Conservation (phyloP, 768 basidiomycete genomes). For the Leccinum disarticulatum region DNA sequence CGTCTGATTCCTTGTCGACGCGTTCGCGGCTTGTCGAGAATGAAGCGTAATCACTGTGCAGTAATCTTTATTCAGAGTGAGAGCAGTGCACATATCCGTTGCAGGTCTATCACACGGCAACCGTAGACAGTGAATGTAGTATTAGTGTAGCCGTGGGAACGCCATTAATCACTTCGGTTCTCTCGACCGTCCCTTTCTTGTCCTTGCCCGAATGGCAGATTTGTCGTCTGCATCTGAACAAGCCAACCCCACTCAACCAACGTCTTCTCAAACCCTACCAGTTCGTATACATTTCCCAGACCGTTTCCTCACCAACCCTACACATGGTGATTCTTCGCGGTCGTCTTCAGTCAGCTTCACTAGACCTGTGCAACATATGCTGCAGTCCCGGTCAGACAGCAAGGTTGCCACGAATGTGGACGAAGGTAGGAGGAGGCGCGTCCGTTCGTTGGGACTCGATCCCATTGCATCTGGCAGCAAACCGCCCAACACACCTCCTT, state of each 20-base stretch:
- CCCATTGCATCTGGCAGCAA: constrained; percentile 13
- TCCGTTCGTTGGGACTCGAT: constrained; percentile 23
- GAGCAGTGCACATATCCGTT: constrained; percentile 7
- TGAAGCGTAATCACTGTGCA: background rate
- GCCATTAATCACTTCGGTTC: background rate
- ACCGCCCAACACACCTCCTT: constrained; percentile 16
- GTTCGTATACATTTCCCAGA: constrained; percentile 38
- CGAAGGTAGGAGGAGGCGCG: constrained; percentile 22
- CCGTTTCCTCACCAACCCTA: constrained; percentile 27
- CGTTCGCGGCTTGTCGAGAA: background rate
- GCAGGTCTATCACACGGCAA: constrained; percentile 12
- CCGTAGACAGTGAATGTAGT: constrained; percentile 5
- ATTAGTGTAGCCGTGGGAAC: constrained; percentile 17
- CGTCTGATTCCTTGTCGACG: constrained; percentile 15
- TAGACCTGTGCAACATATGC: constrained; percentile 15
- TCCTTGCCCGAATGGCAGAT: constrained; percentile 31
- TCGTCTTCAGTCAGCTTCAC: constrained; percentile 31
- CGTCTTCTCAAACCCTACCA: constrained; percentile 12
- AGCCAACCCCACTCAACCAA: constrained; percentile 13
- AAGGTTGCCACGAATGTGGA: constrained; percentile 6
- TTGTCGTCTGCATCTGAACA: constrained; percentile 19
- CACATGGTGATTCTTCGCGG: constrained; percentile 30
- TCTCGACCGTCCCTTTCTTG: background rate
- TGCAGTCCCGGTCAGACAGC: constrained; percentile 15
- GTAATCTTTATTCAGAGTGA: constrained; percentile 4